Percentiles rank a stretch among this genome's conserved stretches.
These are phyloP conservation scores for Zea mays DNA, from an alignment of 176 grass and related monocot species.

Conservation along the genomic window Zm-B73-REFERENCE-NAM-5.0 NC_050103.1:172369001-172369500, in stretches of 20 bases:
- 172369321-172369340: not conserved
- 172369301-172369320: not conserved
- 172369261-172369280: not conserved
- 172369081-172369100: too few relatives aligned
- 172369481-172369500: not conserved
- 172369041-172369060: not conserved
- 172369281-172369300: not conserved
- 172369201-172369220: not conserved
- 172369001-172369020: too few relatives aligned
- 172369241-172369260: not conserved
- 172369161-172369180: not conserved
- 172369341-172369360: not conserved
- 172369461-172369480: not conserved
- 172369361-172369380: conserved; percentile 43
- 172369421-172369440: conserved; percentile 20
- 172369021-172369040: too few relatives aligned
- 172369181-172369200: not conserved
- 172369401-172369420: conserved; percentile 43
- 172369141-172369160: not conserved
- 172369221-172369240: too few relatives aligned
- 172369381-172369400: conserved; percentile 51
- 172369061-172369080: not conserved
- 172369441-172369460: conserved; percentile 30
- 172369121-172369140: conserved; percentile 1
- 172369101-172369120: too few relatives aligned